Conservation (phyloP, 768 basidiomycete species). For the Mycena floridula region DNA sequence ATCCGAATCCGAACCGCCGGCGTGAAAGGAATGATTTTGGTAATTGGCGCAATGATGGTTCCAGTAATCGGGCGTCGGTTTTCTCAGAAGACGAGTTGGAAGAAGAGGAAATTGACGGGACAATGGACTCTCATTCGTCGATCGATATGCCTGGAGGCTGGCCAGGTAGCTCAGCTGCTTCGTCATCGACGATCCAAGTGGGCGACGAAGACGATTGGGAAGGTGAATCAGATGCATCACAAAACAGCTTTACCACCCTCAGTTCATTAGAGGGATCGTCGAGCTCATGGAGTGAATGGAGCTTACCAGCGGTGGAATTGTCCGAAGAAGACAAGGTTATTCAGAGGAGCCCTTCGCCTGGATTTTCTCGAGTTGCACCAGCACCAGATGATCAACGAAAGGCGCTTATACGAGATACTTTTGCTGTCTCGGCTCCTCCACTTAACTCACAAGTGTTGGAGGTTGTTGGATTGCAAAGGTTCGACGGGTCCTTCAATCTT, state of each 20-base stretch:
- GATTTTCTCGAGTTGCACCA: constrained; percentile 9
- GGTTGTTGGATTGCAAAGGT: constrained; percentile 32
- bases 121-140: neutral
- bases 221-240: constrained; percentile 25
- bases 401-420: constrained; percentile 4
- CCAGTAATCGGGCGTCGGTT: neutral
- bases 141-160: constrained; percentile 15
- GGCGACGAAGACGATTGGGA: constrained; percentile 15
- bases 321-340: constrained; percentile 17
- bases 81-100: neutral
- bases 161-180: constrained; percentile 9
- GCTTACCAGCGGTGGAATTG: constrained; percentile 20
- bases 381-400: constrained; percentile 6
- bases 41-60: constrained; percentile 1
- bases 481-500: constrained; percentile 44
- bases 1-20: constrained; percentile 8
- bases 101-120: too few relatives aligned
- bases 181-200: constrained; percentile 2
- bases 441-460: constrained; percentile 23
- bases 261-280: constrained; percentile 39
- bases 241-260: constrained; percentile 35
- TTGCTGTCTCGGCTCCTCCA: constrained; percentile 9
- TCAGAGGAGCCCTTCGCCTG: constrained; percentile 27
- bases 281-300: constrained; percentile 30
- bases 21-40: constrained; percentile 1